phyloP scores from a whole-genome alignment of 2,329 filamentous ascomycete genomes.

The Hymenoscyphus scutula region DNA sequence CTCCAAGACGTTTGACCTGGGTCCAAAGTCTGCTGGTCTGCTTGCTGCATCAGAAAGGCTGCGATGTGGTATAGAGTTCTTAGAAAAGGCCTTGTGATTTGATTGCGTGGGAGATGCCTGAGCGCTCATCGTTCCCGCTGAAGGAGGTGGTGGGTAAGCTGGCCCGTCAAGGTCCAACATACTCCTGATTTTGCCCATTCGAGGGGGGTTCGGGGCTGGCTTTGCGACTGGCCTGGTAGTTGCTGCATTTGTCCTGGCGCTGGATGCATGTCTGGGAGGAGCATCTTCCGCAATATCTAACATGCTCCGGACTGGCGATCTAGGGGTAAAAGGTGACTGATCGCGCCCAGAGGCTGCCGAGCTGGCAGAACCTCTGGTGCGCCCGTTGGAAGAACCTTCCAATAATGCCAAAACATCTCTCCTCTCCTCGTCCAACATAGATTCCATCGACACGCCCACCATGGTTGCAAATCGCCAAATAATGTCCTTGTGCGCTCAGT shows the following conservation, averaged over 20 bases:
- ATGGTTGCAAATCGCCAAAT: constrained; percentile 22
- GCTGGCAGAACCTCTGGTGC: constrained; percentile 32
- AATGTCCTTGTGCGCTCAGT: constrained; percentile 14
- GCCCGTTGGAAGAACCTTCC: constrained; percentile 40
- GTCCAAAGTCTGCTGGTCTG: constrained; percentile 48
- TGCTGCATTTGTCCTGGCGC: constrained; percentile 38
- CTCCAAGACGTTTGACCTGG: constrained; percentile 34
- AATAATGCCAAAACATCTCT: constrained; percentile 69
- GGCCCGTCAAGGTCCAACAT: constrained; percentile 56
- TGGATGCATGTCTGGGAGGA: constrained; percentile 29
- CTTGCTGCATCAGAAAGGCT: constrained; percentile 55
- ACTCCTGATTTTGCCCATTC: constrained; percentile 55
- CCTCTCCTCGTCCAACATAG: constrained; percentile 74
- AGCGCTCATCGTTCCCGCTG: constrained; percentile 44
- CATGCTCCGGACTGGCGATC: constrained; percentile 66
- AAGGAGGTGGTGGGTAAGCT: constrained; percentile 20
- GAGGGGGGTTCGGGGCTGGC: constrained; percentile 13
- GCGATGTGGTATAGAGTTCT: constrained; percentile 36
- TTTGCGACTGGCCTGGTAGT: constrained; percentile 25
- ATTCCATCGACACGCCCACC: constrained; percentile 60
- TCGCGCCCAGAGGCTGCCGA: constrained; percentile 42
- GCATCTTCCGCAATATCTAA: constrained; percentile 37
- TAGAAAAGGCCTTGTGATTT: constrained; percentile 36
- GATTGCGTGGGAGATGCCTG: constrained; percentile 48
- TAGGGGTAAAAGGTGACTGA: constrained; percentile 55